Conservation (phyloP, 805 yeast genomes). For the Kazachstania viticola region DNA sequence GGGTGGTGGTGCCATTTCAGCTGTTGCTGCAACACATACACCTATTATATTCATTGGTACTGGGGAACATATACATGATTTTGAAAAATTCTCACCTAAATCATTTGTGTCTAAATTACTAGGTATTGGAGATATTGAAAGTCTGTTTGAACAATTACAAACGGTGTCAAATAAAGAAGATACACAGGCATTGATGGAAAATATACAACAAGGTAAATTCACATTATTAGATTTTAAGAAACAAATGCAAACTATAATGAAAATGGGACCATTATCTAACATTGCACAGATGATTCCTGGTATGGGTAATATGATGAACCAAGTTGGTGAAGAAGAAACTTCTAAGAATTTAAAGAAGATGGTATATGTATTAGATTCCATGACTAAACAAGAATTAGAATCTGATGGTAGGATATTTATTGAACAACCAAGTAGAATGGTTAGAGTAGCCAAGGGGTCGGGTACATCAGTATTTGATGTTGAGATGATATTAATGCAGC, state of each 20-base stretch:
- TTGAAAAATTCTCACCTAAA: constrained; percentile 83
- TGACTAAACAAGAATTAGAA: constrained; percentile 86
- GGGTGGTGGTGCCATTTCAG: constrained; percentile 99
- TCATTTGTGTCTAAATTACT: constrained; percentile 82
- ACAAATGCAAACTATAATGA: constrained; percentile 88
- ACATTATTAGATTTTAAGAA: constrained; percentile 85
- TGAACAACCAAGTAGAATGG: constrained; percentile 72
- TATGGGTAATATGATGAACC: constrained; percentile 75
- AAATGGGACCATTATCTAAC: constrained; percentile 93
- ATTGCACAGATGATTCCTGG: constrained; percentile 94
- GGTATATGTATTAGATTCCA: constrained; percentile 89
- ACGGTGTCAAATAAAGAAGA: constrained; percentile 60
- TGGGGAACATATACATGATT: constrained; percentile 91
- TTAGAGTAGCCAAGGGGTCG: constrained; percentile 87
- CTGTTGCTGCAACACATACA: constrained; percentile 92
- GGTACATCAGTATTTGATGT: constrained; percentile 90
- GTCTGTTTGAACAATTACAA: constrained; percentile 87
- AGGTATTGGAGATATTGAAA: constrained; percentile 93
- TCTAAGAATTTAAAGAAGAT: constrained; percentile 72
- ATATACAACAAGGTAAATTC: constrained; percentile 89
- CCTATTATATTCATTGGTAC: constrained; percentile 96
- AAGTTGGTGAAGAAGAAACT: constrained; percentile 87
- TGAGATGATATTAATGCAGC: constrained; percentile 86
- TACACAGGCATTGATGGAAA: constrained; percentile 83
- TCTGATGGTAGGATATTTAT: constrained; percentile 76